These are phyloP conservation scores for Epichloe bromicola DNA, from an alignment of 2,329 filamentous ascomycete species.

Conservation along the genomic window DNA sequence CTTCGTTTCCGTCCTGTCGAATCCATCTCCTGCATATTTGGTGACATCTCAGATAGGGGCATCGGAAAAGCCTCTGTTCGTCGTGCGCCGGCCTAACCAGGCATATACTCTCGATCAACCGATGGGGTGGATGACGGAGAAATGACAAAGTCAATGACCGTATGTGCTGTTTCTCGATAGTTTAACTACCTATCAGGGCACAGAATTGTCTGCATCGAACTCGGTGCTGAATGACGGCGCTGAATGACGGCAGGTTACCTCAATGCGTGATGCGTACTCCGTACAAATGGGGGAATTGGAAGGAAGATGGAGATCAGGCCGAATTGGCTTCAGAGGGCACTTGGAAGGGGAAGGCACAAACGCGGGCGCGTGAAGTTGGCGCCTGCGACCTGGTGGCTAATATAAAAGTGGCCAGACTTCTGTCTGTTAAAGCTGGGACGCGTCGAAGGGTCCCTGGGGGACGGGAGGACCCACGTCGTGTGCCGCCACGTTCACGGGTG, in stretches of 20 bases:
- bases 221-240: neutral
- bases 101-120: neutral
- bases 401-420: no score
- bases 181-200: neutral
- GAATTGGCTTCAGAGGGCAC: neutral
- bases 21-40: constrained; percentile 34
- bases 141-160: neutral
- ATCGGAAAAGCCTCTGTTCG: constrained; percentile 17
- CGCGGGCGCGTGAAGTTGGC: constrained; percentile 3
- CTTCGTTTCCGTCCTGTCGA: constrained; percentile 30
- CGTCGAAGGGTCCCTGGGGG: constrained; percentile 1
- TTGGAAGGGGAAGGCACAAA: neutral
- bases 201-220: neutral
- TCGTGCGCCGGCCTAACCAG: neutral
- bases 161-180: neutral
- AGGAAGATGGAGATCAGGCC: neutral
- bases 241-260: neutral
- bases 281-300: no score
- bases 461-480: neutral
- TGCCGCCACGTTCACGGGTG: neutral
- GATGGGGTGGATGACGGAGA: no score
- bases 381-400: neutral
- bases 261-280: neutral
- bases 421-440: neutral
- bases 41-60: constrained; percentile 34